Evolutionary conservation across 257 asterid genomes (phyloP).

Genomic region (Scutellaria galericulata): DNA sequence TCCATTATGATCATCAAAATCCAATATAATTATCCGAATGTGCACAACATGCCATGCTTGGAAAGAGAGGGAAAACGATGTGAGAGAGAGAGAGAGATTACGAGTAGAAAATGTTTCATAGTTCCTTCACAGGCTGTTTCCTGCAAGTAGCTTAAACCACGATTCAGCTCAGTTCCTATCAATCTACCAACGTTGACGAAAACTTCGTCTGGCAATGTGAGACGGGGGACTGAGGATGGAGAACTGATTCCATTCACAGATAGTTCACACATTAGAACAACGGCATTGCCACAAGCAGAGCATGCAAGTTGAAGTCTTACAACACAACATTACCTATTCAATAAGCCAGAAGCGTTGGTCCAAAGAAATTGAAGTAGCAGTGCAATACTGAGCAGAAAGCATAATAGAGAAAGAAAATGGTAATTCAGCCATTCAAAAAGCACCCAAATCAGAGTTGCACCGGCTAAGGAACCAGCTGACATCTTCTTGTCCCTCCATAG

Average conservation of each 20-base stretch:
- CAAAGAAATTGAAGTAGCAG: constrained; percentile 68
- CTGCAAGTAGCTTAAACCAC: constrained; percentile 58
- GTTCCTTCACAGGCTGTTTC: constrained; percentile 65
- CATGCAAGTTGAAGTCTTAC: background rate
- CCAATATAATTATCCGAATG: background rate
- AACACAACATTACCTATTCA: constrained; percentile 45
- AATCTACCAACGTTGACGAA: constrained; percentile 60
- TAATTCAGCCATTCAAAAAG: constrained; percentile 87
- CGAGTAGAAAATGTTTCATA: constrained; percentile 68
- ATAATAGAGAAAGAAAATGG: constrained; percentile 67
- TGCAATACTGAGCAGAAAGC: constrained; percentile 59
- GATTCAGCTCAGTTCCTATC: constrained; percentile 61
- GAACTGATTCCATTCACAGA: constrained; percentile 45
- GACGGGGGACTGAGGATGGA: constrained; percentile 59
- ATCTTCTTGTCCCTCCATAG: constrained; percentile 92
- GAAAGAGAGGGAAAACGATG: background rate
- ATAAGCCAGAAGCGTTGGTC: constrained; percentile 62
- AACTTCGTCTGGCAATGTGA: constrained; percentile 60
- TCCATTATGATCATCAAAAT: background rate
- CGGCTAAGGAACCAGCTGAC: constrained; percentile 65
- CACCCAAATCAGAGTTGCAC: constrained; percentile 76
- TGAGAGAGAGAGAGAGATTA: constrained; percentile 32
- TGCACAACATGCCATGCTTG: too few relatives aligned
- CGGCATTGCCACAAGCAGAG: background rate
- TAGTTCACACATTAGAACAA: background rate